Percentiles rank a stretch among this genome's conserved stretches.
Evolutionary conservation across 306 rosid species (phyloP).

Genomic region (Cucumis melo): DNA sequence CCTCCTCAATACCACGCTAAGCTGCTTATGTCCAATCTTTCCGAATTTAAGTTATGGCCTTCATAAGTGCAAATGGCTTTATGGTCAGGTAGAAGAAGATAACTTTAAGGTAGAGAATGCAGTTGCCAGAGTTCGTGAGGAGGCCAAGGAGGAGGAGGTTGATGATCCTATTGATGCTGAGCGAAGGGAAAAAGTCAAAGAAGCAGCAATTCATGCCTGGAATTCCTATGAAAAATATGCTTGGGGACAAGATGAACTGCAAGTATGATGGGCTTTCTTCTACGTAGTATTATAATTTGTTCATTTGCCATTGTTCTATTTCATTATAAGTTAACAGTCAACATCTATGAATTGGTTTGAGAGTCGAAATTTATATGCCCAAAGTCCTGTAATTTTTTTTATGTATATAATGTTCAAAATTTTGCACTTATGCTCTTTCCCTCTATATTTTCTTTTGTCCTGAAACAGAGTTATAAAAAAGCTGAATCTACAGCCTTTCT

Average conservation of each 20-base stretch:
- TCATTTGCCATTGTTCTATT: neutral
- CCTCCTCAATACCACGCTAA: slow-evolving; percentile 4
- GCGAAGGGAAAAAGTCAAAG: slow-evolving; percentile 83
- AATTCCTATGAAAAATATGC: slow-evolving; percentile 87
- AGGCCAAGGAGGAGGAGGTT: slow-evolving; percentile 25
- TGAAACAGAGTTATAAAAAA: neutral
- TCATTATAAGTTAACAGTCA: neutral
- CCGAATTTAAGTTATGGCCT: neutral
- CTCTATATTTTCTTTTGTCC: neutral
- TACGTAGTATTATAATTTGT: neutral
- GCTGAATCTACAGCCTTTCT: neutral
- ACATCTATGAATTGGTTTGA: neutral
- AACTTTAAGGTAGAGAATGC: slow-evolving; percentile 6
- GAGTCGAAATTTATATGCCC: neutral
- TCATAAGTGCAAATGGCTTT: neutral
- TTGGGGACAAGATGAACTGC: slow-evolving; percentile 99
- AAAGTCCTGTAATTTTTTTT: neutral
- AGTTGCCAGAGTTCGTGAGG: slow-evolving; percentile 3
- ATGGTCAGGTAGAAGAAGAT: slow-evolving; percentile 53
- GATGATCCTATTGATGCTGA: slow-evolving; percentile 55
- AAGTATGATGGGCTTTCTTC: slow-evolving; percentile 30
- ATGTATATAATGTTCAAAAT: neutral
- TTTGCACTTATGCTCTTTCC: neutral
- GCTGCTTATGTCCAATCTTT: neutral
- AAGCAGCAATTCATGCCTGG: slow-evolving; percentile 98